Percentiles rank a stretch among this genome's conserved stretches.
Evolutionary conservation across 139 green algal species (phyloP).

Genomic region (Chlamydomonas sp.): DNA sequence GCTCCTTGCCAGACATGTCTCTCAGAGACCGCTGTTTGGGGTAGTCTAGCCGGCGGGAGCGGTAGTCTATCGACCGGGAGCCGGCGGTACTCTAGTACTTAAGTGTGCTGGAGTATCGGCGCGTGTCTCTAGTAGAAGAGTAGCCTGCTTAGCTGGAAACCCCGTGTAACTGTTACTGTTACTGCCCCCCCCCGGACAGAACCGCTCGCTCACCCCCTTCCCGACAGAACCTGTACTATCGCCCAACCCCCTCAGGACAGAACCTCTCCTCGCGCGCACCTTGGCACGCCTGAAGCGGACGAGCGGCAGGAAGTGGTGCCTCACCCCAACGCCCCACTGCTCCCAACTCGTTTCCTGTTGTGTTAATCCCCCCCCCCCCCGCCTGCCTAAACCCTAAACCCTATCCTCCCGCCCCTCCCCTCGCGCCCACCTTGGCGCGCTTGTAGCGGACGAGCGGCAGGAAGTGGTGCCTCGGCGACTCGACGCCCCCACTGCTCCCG

Average conservation of each 20-base stretch:
- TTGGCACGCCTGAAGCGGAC: constrained; percentile 43
- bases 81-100: too few species aligned
- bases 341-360: constrained; percentile 16
- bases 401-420: too few species aligned
- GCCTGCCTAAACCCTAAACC: background rate
- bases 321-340: constrained; percentile 53
- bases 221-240: background rate
- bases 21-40: too few species aligned
- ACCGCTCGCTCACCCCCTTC: too few species aligned
- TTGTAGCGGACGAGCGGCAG: constrained; percentile 48
- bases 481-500: too few species aligned
- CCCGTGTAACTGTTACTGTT: too few species aligned
- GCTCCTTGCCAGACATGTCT: too few species aligned
- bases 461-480: constrained; percentile 51
- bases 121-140: too few species aligned
- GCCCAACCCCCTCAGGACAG: background rate
- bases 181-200: background rate
- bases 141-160: too few species aligned
- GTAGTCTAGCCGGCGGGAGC: too few species aligned
- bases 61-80: too few species aligned
- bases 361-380: background rate
- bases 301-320: constrained; percentile 56
- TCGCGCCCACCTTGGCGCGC: constrained; percentile 25
- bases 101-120: too few species aligned
- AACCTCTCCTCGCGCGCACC: constrained; percentile 10